A percentile compares a stretch with the other conserved stretches of the same genome.
These are phyloP conservation scores for Erysimum pusillum DNA, from an alignment of 441 rosid genomes.

Conservation along the genomic window DNA sequence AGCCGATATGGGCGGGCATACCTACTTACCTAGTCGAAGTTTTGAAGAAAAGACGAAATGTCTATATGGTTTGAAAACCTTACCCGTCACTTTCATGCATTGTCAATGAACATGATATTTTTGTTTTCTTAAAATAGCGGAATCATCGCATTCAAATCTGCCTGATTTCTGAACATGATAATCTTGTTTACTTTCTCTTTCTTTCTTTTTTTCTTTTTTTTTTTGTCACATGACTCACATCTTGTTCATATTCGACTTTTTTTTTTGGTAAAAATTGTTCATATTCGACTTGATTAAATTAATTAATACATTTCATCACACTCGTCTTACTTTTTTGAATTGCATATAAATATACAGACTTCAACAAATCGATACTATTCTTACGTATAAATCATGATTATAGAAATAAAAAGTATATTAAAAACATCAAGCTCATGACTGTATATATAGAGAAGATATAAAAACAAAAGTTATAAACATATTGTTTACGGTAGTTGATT, in stretches of 20 bases:
- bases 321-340: not conserved
- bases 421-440: constrained; percentile 7
- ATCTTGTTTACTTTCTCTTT: constrained; percentile 9
- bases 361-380: not conserved
- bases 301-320: not conserved
- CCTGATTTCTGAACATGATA: constrained; percentile 21
- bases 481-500: not conserved
- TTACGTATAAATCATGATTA: not conserved
- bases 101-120: constrained; percentile 27
- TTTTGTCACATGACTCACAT: not conserved
- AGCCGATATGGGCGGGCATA: too few relatives aligned
- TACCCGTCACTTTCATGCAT: constrained; percentile 40
- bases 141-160: constrained; percentile 48
- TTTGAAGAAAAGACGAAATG: constrained; percentile 31
- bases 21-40: not conserved
- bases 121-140: constrained; percentile 29
- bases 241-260: constrained; percentile 7
- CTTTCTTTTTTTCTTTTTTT: not conserved
- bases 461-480: not conserved
- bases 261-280: too few relatives aligned
- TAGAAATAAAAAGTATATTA: not conserved
- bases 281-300: too few relatives aligned
- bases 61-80: constrained; percentile 32
- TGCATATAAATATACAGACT: not conserved
- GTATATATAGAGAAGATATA: not conserved